phyloP scores from a whole-genome alignment of 257 asterid species.

The Penstemon davidsonii region DNA sequence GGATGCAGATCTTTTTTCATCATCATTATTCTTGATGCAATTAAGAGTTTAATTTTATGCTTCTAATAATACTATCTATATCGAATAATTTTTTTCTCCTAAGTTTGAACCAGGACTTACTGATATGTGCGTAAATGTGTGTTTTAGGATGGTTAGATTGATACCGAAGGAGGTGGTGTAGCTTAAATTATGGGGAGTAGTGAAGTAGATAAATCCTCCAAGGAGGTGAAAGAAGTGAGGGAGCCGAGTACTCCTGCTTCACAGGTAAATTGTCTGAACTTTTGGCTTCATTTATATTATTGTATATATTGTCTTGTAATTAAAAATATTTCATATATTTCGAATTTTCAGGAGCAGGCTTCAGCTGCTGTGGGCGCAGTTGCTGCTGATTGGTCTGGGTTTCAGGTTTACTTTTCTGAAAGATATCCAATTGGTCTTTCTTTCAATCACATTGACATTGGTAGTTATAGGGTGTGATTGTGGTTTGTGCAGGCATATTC shows the following conservation, averaged over 20 bases:
- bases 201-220: constrained; percentile 68
- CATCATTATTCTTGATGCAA: neutral
- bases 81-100: neutral
- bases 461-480: constrained; percentile 22
- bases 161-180: constrained; percentile 30
- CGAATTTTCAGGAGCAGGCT: constrained; percentile 61
- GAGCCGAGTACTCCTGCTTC: constrained; percentile 68
- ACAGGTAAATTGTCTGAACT: constrained; percentile 46
- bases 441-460: constrained; percentile 13
- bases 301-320: neutral
- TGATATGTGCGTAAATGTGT: constrained; percentile 8
- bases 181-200: constrained; percentile 66
- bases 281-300: neutral
- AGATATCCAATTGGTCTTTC: constrained; percentile 17
- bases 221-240: constrained; percentile 51
- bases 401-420: constrained; percentile 57
- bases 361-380: constrained; percentile 28
- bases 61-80: neutral
- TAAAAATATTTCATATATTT: neutral
- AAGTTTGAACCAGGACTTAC: neutral
- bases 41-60: constrained; percentile 6
- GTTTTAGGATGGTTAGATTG: constrained; percentile 40
- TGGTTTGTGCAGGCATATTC: constrained; percentile 67
- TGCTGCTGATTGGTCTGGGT: constrained; percentile 88
- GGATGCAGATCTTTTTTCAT: too few species aligned